Percentiles rank a stretch among this genome's conserved stretches.
phyloP scores from a whole-genome alignment of 2,329 filamentous ascomycete genomes.

The Colletotrichum scovillei region DNA sequence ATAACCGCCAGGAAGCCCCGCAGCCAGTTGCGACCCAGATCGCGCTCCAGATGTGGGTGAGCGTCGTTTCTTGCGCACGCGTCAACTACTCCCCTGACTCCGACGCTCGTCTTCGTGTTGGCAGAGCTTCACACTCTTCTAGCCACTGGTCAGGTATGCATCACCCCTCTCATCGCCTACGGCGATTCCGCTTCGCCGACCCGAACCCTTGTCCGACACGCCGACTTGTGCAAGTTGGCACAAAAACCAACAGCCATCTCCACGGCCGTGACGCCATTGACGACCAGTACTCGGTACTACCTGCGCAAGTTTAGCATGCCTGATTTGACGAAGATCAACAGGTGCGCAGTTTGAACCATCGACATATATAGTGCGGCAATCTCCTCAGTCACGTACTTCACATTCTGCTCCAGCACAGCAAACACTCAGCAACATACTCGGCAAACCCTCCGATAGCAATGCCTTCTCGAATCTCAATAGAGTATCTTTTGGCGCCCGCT shows the following conservation, averaged over 20 bases:
- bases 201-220: neutral
- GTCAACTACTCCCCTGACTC: neutral
- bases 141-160: neutral
- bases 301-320: neutral
- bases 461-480: neutral
- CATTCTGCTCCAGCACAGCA: neutral
- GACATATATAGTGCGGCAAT: neutral
- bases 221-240: neutral
- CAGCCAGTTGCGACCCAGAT: neutral
- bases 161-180: neutral
- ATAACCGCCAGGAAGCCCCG: neutral
- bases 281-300: neutral
- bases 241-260: neutral
- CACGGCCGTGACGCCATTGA: neutral
- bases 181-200: neutral
- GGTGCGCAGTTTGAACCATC: neutral
- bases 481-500: neutral
- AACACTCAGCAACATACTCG: neutral
- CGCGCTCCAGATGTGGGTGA: neutral
- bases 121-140: neutral
- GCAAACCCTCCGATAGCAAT: neutral
- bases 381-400: slow-evolving; percentile 3
- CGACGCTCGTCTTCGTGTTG: neutral
- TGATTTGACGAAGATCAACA: neutral
- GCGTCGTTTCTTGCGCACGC: neutral